Percentiles rank a stretch among this genome's conserved stretches.
Conservation (phyloP, 164 flowering plant species). For the Buxus sempervirens region DNA sequence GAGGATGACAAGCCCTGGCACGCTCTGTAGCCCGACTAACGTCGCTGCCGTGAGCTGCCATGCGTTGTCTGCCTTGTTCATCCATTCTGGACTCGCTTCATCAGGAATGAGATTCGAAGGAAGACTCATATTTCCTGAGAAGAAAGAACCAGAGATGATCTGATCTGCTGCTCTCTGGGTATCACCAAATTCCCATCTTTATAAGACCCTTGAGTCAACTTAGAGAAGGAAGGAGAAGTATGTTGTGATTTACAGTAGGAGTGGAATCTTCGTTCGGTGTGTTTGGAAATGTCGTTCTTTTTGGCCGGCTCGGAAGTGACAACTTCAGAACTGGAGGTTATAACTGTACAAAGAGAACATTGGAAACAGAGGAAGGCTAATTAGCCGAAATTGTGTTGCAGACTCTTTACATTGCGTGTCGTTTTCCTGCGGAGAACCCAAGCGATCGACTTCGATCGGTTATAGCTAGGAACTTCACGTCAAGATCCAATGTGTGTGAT, state of each 20-base stretch:
- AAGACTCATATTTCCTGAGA: neutral
- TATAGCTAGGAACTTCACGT: neutral
- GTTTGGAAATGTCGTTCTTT: too few relatives aligned
- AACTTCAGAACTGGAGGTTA: neutral
- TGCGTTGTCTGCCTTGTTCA: conserved; percentile 56
- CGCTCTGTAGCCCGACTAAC: conserved; percentile 42
- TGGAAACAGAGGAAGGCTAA: neutral
- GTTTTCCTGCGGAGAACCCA: neutral
- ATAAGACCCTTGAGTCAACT: too few relatives aligned
- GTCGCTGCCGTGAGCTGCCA: conserved; percentile 56
- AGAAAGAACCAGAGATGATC: neutral
- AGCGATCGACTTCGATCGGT: neutral
- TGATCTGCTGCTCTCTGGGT: too few relatives aligned
- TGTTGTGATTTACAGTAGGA: too few relatives aligned
- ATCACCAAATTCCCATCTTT: too few relatives aligned
- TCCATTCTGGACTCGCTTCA: conserved; percentile 39
- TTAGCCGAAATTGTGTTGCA: neutral
- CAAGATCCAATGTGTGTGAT: neutral
- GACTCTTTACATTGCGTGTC: neutral
- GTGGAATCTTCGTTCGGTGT: too few relatives aligned
- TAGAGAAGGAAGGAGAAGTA: too few relatives aligned
- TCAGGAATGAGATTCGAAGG: conserved; percentile 28
- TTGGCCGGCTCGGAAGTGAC: too few relatives aligned
- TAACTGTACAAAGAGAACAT: neutral
- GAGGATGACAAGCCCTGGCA: conserved; percentile 46